These are phyloP conservation scores for Graphiopsis chlorocephala DNA, from an alignment of 2,329 filamentous ascomycete genomes.

Conservation along the genomic window DNA sequence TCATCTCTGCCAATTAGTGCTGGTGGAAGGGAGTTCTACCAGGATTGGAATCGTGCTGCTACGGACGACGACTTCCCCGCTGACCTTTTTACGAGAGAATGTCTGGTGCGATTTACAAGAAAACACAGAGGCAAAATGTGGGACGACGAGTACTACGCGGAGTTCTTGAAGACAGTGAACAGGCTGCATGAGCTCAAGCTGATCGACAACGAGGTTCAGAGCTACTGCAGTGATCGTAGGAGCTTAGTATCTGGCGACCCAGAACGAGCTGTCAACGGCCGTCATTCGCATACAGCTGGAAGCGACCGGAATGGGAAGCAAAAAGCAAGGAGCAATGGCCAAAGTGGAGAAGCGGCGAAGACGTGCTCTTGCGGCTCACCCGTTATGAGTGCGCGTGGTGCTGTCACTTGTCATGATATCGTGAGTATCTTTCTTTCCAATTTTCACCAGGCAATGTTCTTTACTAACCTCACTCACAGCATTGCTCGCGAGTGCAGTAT, in stretches of 20 bases:
- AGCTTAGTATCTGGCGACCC: neutral
- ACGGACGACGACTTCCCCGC: constrained; percentile 36
- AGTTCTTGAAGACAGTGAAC: constrained; percentile 35
- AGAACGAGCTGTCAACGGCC: neutral
- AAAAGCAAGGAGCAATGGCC: neutral
- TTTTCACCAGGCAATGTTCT: neutral
- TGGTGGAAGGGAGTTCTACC: constrained; percentile 35
- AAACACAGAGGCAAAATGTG: constrained; percentile 26
- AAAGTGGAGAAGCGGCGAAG: neutral
- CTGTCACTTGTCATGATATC: constrained; percentile 24
- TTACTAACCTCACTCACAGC: neutral
- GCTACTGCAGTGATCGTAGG: neutral
- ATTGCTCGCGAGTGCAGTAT: constrained; percentile 23
- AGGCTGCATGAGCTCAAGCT: constrained; percentile 24
- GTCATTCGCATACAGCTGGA: neutral
- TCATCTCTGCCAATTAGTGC: constrained; percentile 24
- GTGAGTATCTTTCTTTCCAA: constrained; percentile 16
- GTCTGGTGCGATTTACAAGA: constrained; percentile 40
- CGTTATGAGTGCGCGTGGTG: constrained; percentile 13
- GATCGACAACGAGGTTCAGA: neutral
- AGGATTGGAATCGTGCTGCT: constrained; percentile 38
- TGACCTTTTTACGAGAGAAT: constrained; percentile 36
- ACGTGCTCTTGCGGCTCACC: constrained; percentile 22
- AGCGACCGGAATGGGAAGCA: neutral
- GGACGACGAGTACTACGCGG: constrained; percentile 28